These are phyloP conservation scores for Mucor plumbeus DNA, from an alignment of 371 early-diverging fungal genomes.

Conservation along the genomic window DNA sequence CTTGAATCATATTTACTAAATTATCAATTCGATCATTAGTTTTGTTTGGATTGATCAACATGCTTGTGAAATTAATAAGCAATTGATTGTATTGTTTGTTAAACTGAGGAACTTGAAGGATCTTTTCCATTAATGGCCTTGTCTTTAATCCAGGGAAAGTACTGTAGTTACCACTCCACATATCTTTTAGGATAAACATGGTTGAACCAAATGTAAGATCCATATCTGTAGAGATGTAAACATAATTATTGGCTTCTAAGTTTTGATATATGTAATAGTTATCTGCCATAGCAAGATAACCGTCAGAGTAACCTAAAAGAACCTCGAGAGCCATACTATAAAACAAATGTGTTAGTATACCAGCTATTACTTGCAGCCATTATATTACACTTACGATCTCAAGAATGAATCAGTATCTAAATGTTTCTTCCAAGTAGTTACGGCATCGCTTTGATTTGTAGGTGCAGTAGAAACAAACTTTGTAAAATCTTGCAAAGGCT, in stretches of 20 bases:
- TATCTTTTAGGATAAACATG: conserved; percentile 12
- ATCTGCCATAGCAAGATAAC: conserved; percentile 38
- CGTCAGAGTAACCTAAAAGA: conserved; percentile 42
- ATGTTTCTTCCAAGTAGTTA: conserved; percentile 34
- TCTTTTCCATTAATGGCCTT: conserved; percentile 27
- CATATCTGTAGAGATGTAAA: conserved; percentile 41
- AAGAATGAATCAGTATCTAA: conserved; percentile 42
- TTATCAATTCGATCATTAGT: conserved; percentile 32
- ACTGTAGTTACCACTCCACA: conserved; percentile 38
- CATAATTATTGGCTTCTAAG: conserved; percentile 19
- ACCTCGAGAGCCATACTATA: conserved; percentile 37
- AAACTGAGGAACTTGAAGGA: conserved; percentile 28
- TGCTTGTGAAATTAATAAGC: conserved; percentile 22
- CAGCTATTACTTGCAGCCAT: background rate
- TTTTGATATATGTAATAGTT: conserved; percentile 44
- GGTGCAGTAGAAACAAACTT: conserved; percentile 38
- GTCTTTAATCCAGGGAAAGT: conserved; percentile 30
- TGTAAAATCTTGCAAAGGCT: conserved; percentile 37
- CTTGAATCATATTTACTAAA: conserved; percentile 29
- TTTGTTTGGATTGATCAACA: conserved; percentile 28
- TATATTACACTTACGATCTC: conserved; percentile 13
- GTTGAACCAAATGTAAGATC: conserved; percentile 38
- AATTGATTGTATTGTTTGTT: conserved; percentile 32
- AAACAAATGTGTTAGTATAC: background rate
- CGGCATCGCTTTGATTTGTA: conserved; percentile 14